Base-by-base conservation (phyloP, 768 basidiomycete species). In the Hericium coralloides region DNA sequence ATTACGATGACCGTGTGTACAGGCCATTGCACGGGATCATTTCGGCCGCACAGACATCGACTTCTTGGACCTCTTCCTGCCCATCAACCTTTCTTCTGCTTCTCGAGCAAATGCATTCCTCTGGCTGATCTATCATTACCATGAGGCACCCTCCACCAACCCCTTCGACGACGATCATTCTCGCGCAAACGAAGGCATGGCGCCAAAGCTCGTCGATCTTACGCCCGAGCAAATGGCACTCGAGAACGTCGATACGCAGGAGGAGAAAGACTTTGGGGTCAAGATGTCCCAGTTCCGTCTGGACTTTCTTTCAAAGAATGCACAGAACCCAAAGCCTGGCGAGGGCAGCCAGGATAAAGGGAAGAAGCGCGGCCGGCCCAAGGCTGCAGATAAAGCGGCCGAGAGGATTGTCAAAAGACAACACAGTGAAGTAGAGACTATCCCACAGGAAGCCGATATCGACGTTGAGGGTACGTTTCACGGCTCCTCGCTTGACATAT, bases 31-130 rank as follows among this genome's bases (percentile, higher is more conserved):
- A n/a, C 72, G 70, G 41, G 63, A 64, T 10, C 76, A 76, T 60
- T 75, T 77, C 43, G 68, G 69, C 15, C 55, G 64, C 2, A 64
- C 58, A 20, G 56, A 65, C 43, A 62, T 70, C 39, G 70, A 72
- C 43, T 68, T 78, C 38, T 67, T 73, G 52, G 77, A 78, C 63
- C 64, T 79, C 56, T 79, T 79, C 65, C 68, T 70, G 17, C 73
- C 75, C 6, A 67, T 72, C 38, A 59, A 67, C 38, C 58, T 75
- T 39, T 72, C 77, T 3, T 75, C 77, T 7, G 59, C 56, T 12
- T 70, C 73, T 38, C 74, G 78, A 15, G 77, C 78, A 0, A 68
- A 65, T 12, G 76, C 74, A 4, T 75, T 81, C 60, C 74, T 80
- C 25, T 76, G 75, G 72, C 68, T 79, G 25, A 65, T 76, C 52